Evolutionary conservation across 257 asterid genomes (phyloP), one percentile per base, ranked within the genome.

Genomic region (Cinchona pubescens): DNA sequence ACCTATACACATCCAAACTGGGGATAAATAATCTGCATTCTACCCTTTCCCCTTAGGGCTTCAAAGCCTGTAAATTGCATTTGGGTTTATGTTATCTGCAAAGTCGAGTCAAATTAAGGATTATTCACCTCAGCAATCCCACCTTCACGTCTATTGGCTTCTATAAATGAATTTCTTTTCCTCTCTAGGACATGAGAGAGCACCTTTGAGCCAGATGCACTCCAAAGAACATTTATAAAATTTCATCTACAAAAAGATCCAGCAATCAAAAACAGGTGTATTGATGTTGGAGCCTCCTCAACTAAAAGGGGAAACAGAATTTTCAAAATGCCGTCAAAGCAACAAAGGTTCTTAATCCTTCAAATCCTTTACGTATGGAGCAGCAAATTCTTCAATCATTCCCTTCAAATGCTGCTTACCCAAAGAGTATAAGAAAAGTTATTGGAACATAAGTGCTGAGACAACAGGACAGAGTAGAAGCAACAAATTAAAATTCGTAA

Each of bases 361-460:
- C 86, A 80, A 71, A 23, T 81, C 88, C 70, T 83, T 80, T 64
- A 67, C 69, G 74, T 84, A 83, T 46, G 93, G 87, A 79, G 83
- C 80, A 49, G 89, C 94, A 76, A 79, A 95, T 71, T 87, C 96
- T 79, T 76, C 81, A 21, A 95, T 92, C 96, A 83, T 85, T 86
- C 81, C 88, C 93, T 95, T 95, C 87, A 95, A 76, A 81, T 86
- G 86, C 99, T 95, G 92, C 79, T 80, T 2, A 65, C 27, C 75
- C 34, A 82, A 69, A 77, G 7, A 59, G 27, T 8, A 59, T 9
- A 78, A 45, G 51, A 75, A 75, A 70, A 66, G 8, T 34, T 76
- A 79, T 62, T 76, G 69, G 27, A 59, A 67, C 49, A 59, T 21
- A 71, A 59, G 29, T 13, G 37, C 45, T 61, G 66, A 67, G 62